Conservation (phyloP, 306 rosid genomes). For the Lathyrus aphaca region DNA sequence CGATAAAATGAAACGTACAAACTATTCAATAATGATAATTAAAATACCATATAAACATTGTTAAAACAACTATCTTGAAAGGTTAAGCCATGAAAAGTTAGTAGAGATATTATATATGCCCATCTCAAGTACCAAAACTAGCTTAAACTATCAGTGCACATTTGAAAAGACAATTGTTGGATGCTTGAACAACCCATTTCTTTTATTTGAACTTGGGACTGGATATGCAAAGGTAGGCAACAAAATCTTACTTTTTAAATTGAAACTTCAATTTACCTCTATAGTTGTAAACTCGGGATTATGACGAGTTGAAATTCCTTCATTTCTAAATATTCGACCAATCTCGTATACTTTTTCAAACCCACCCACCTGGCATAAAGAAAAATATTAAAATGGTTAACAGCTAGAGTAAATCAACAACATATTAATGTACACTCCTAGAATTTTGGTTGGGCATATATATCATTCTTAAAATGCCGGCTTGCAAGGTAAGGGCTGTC, state of each 20-base stretch:
- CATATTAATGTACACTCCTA: background rate
- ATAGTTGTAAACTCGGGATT: conserved; percentile 98
- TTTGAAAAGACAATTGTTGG: conserved; percentile 27
- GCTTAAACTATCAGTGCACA: conserved; percentile 12
- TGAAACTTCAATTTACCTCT: conserved; percentile 62
- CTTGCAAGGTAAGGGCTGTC: no score
- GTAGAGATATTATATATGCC: conserved; percentile 24
- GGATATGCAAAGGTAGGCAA: conserved; percentile 17
- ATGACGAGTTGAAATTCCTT: conserved; percentile 98
- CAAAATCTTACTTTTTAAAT: background rate
- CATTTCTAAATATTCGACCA: conserved; percentile 96
- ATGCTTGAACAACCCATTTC: conserved; percentile 22
- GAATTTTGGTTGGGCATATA: no score
- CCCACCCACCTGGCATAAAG: conserved; percentile 82
- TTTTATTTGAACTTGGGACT: conserved; percentile 23
- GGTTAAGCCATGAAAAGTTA: conserved; percentile 3
- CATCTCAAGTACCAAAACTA: conserved; percentile 21
- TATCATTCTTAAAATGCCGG: no score
- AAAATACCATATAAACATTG: conserved; percentile 28
- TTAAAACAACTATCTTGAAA: conserved; percentile 26
- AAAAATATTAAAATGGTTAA: conserved; percentile 32
- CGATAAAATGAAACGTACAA: no score
- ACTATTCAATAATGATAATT: conserved; percentile 20
- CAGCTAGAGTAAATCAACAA: conserved; percentile 26
- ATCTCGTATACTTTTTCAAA: conserved; percentile 95